These are phyloP conservation scores for Collariella sp. DNA, from an alignment of 495 filamentous ascomycete species.

Conservation along the genomic window DNA sequence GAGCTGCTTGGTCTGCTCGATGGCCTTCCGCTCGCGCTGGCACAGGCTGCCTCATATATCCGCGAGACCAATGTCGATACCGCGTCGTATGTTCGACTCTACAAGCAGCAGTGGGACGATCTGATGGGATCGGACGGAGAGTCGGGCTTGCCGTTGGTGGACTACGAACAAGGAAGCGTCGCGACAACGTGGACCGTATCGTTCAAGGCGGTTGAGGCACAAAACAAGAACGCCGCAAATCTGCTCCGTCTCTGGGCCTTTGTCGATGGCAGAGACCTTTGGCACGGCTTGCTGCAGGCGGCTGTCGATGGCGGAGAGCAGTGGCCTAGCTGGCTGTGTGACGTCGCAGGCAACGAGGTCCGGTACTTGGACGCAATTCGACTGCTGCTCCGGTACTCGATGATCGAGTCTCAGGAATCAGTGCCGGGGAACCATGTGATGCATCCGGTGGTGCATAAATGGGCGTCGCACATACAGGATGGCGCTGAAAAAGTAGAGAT, in stretches of 20 bases:
- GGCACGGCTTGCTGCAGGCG: slow-evolving; percentile 19
- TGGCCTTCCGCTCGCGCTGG: slow-evolving; percentile 37
- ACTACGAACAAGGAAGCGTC: slow-evolving; percentile 15
- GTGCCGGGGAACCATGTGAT: slow-evolving; percentile 21
- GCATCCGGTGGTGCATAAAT: slow-evolving; percentile 30
- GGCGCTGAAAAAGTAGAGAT: slow-evolving; percentile 10
- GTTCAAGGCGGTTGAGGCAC: slow-evolving; percentile 21
- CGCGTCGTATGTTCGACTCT: slow-evolving; percentile 31
- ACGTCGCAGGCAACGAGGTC: slow-evolving; percentile 21
- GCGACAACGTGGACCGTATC: slow-evolving; percentile 29
- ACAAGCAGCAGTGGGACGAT: slow-evolving; percentile 34
- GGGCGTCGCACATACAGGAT: slow-evolving; percentile 18
- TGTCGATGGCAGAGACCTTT: slow-evolving; percentile 27
- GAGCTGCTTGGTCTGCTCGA: slow-evolving; percentile 25
- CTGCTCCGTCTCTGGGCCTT: slow-evolving; percentile 30
- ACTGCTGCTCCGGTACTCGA: slow-evolving; percentile 25
- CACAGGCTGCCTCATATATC: slow-evolving; percentile 37
- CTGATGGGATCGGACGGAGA: slow-evolving; percentile 17
- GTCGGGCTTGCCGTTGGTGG: slow-evolving; percentile 13
- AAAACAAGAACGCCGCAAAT: slow-evolving; percentile 23
- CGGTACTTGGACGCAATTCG: slow-evolving; percentile 19
- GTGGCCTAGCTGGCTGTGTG: slow-evolving; percentile 22
- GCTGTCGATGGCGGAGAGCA: slow-evolving; percentile 4
- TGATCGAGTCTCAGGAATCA: slow-evolving; percentile 25
- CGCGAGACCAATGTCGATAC: slow-evolving; percentile 20